Percentiles rank a stretch among this genome's conserved stretches.
These are phyloP conservation scores for Diplocarpon mali DNA, from an alignment of 2,329 filamentous ascomycete genomes.

Conservation along the genomic window DNA sequence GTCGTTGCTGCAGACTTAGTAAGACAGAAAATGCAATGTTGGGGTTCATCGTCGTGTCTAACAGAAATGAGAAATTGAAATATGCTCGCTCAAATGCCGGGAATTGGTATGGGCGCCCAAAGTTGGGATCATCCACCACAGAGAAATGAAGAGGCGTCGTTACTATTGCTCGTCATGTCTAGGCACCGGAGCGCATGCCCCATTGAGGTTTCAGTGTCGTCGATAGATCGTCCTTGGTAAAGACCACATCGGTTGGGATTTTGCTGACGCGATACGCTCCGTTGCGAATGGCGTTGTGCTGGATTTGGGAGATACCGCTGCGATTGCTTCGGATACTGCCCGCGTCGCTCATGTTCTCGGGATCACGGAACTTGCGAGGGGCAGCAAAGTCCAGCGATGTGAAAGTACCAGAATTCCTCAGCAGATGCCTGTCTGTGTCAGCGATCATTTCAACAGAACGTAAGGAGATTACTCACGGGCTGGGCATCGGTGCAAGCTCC, in stretches of 20 bases:
- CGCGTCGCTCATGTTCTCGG: conserved; percentile 48
- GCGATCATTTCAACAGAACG: conserved; percentile 5
- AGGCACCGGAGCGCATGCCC: conserved; percentile 26
- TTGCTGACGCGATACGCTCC: conserved; percentile 61
- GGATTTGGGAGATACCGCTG: conserved; percentile 48
- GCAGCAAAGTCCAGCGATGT: conserved; percentile 73
- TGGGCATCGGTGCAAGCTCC: conserved; percentile 74
- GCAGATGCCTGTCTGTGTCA: conserved; percentile 44
- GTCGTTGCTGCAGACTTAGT: conserved; percentile 5
- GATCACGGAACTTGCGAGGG: conserved; percentile 60
- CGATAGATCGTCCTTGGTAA: conserved; percentile 50
- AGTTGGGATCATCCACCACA: conserved; percentile 7
- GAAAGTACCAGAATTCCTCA: conserved; percentile 70
- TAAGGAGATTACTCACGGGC: conserved; percentile 59
- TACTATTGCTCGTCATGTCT: conserved; percentile 15
- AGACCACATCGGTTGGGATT: conserved; percentile 53
- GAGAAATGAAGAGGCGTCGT: conserved; percentile 15
- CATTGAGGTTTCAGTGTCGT: conserved; percentile 31
- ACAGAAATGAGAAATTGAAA: conserved; percentile 10
- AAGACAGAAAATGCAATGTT: background rate
- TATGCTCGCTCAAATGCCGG: conserved; percentile 25
- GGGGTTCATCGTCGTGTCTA: background rate
- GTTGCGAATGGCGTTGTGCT: conserved; percentile 49
- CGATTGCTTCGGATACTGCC: conserved; percentile 56
- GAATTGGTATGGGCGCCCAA: conserved; percentile 11